Evolutionary conservation across 2,329 filamentous ascomycete genomes (phyloP), one percentile per base, ranked within the genome.

Genomic region (Trichoderma polysporum): DNA sequence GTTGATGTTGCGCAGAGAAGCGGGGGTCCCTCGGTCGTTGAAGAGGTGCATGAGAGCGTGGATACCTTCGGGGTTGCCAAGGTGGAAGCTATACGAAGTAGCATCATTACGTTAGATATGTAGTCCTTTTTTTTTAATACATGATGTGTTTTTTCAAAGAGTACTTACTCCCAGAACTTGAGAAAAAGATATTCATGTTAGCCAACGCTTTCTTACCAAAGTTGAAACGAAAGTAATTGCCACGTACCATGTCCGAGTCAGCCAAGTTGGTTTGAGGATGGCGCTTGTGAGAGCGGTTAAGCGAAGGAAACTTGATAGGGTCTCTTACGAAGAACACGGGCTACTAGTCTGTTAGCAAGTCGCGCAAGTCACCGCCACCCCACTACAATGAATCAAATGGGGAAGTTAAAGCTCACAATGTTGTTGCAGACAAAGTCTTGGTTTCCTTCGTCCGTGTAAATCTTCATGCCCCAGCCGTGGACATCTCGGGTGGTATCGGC

Each of bases 361-460:
- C 17, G 29, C 27, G 17, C 8, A 33, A 29, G 47, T 15, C 10
- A 45, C 41, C 8, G 4, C 56, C 9, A 58, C n/a, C 12, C 29
- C 15, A 15, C 27, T 13, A 17, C 13, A 49, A 4, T 13, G 17
- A 13, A 13, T 45, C 3, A 17, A 45, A 19, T 19, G 39, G 39
- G 41, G 8, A 10, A 19, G 41, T n/a, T 19, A 12, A 15, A 17
- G 83, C 71, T 88, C 85, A 70, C 88, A 37, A 88, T 84, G 71
- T 89, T 87, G 75, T 88, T 88, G 45, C 84, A 86, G 13, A 89
- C 86, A 64, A 89, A 85, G 68, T 90, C 86, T 81, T 76, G 66
- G 75, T 91, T 91, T 47, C 89, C 89, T 71, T 91, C 88, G 54
- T 90, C 87, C 0, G 89, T 91, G 71, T 90, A 91, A 19, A 76